phyloP scores from a whole-genome alignment of 2,329 filamentous ascomycete species.

The Aureobasidium sp. region DNA sequence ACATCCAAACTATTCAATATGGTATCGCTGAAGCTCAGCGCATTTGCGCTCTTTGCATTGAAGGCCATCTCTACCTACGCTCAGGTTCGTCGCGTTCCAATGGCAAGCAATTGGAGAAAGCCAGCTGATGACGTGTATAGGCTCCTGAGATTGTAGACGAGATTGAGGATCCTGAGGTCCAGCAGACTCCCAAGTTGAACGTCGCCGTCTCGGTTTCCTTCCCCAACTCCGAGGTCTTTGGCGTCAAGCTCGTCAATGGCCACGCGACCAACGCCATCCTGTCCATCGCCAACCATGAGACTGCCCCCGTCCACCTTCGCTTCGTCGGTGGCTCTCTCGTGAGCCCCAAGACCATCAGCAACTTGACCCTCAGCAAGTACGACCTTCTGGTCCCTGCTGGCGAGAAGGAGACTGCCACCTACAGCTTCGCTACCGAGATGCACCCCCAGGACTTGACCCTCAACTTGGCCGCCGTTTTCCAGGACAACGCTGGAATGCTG shows the following conservation, averaged over 20 bases:
- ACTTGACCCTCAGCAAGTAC: constrained; percentile 74
- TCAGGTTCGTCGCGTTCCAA: neutral
- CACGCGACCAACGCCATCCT: constrained; percentile 75
- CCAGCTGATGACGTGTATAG: constrained; percentile 3
- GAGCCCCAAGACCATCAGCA: constrained; percentile 62
- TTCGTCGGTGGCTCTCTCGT: constrained; percentile 70
- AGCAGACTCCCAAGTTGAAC: constrained; percentile 46
- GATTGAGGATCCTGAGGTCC: constrained; percentile 38
- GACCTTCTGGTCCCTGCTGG: constrained; percentile 67
- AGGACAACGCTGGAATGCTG: constrained; percentile 57
- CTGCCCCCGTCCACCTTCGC: constrained; percentile 63
- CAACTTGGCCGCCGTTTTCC: constrained; percentile 67
- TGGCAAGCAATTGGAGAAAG: neutral
- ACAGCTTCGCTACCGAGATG: constrained; percentile 83
- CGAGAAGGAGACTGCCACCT: constrained; percentile 68
- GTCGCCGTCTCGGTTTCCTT: constrained; percentile 53
- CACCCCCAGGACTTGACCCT: constrained; percentile 83
- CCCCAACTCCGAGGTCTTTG: constrained; percentile 72
- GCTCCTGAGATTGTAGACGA: constrained; percentile 50
- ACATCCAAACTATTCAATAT: constrained; percentile 40
- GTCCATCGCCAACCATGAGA: constrained; percentile 78
- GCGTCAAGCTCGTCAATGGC: constrained; percentile 92
- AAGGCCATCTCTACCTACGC: constrained; percentile 53
- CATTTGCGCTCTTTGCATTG: constrained; percentile 64
- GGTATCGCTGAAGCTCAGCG: constrained; percentile 66